Conservation (phyloP, 352 stramenopile genomes). For the Bremia lactucae region DNA sequence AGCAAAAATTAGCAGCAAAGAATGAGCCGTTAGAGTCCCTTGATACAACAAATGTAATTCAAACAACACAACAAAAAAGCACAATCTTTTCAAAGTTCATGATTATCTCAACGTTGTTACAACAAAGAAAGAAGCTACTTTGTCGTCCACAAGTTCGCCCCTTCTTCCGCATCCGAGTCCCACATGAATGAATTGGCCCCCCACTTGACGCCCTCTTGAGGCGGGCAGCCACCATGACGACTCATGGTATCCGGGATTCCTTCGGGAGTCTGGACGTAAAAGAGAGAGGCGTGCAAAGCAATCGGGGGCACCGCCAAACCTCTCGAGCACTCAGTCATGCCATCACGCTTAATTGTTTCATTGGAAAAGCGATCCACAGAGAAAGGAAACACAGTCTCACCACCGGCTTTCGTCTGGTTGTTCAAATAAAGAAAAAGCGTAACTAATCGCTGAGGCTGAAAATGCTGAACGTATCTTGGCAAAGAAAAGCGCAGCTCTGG, state of each 20-base stretch:
- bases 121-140: too few species aligned
- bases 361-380: constrained; percentile 63
- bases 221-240: constrained; percentile 73
- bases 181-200: constrained; percentile 84
- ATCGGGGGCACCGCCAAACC: constrained; percentile 63
- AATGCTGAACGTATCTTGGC: constrained; percentile 59
- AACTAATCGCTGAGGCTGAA: constrained; percentile 89
- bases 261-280: constrained; percentile 77
- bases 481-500: constrained; percentile 46
- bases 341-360: constrained; percentile 53
- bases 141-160: constrained; percentile 65
- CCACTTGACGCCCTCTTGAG: constrained; percentile 79
- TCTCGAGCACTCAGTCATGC: constrained; percentile 74
- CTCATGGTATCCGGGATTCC: constrained; percentile 68
- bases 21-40: too few species aligned
- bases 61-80: too few species aligned
- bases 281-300: constrained; percentile 66
- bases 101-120: too few species aligned
- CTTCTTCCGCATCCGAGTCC: constrained; percentile 75
- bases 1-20: too few species aligned
- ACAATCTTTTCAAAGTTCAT: too few species aligned
- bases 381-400: constrained; percentile 96
- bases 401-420: constrained; percentile 89
- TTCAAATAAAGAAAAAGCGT: constrained; percentile 97
- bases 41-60: too few species aligned